Evolutionary conservation across 768 basidiomycete species (phyloP).

Genomic region (Galerina marginata): DNA sequence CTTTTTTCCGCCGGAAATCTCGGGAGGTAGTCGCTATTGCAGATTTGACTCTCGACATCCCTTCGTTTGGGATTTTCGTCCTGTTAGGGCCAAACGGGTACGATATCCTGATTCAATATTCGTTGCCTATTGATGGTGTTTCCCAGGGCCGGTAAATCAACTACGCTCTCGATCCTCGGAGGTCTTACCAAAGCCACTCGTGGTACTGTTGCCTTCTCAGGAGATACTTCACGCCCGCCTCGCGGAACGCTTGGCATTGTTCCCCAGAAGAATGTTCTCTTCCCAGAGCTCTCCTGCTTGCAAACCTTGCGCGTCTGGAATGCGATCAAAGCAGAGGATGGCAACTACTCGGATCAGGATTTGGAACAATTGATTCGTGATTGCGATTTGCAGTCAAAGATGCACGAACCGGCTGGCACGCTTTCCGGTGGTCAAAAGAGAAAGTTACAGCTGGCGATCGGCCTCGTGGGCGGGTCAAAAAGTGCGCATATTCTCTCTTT

Average conservation of each 20-base stretch:
- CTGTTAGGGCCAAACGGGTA: slow-evolving; percentile 76
- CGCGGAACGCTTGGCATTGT: slow-evolving; percentile 77
- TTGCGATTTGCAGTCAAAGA: slow-evolving; percentile 76
- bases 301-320: slow-evolving; percentile 78
- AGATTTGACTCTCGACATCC: slow-evolving; percentile 72
- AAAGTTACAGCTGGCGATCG: slow-evolving; percentile 82
- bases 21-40: slow-evolving; percentile 61
- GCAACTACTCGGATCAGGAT: slow-evolving; percentile 54
- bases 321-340: slow-evolving; percentile 63
- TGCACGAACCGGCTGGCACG: slow-evolving; percentile 65
- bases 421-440: slow-evolving; percentile 84
- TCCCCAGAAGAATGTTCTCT: slow-evolving; percentile 84
- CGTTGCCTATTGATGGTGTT: neutral
- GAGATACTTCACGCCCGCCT: slow-evolving; percentile 56
- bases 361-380: slow-evolving; percentile 66
- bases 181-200: slow-evolving; percentile 63
- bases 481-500: slow-evolving; percentile 39
- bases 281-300: slow-evolving; percentile 74
- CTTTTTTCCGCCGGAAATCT: slow-evolving; percentile 51
- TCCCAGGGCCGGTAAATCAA: slow-evolving; percentile 78
- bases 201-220: slow-evolving; percentile 64
- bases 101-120: slow-evolving; percentile 14
- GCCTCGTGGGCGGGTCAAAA: slow-evolving; percentile 76
- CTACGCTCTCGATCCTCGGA: slow-evolving; percentile 68
- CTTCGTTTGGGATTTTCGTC: slow-evolving; percentile 75